phyloP scores from a whole-genome alignment of 306 rosid species.

The Geum urbanum region DNA sequence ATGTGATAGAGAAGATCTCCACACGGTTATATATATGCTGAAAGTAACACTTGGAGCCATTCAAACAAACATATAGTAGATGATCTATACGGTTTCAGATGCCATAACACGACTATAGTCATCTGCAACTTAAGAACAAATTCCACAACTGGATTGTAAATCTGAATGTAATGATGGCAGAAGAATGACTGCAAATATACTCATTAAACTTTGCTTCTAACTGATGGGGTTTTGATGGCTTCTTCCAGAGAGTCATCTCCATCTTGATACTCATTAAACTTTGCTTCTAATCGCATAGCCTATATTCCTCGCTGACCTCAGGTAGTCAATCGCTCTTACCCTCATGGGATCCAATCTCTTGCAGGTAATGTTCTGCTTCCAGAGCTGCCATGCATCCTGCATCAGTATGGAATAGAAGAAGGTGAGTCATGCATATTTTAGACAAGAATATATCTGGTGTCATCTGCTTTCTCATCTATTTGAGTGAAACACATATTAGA shows the following conservation, averaged over 20 bases:
- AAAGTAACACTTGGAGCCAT: neutral
- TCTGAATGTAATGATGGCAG: neutral
- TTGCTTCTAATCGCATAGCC: conserved; percentile 40
- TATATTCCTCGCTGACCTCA: conserved; percentile 9
- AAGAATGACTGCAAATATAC: neutral
- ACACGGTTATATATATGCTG: neutral
- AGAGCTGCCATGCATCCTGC: conserved; percentile 97
- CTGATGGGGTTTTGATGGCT: neutral
- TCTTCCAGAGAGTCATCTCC: neutral
- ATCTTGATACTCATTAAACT: conserved; percentile 21
- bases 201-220: too few relatives aligned
- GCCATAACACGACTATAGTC: neutral
- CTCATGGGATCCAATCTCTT: conserved; percentile 59
- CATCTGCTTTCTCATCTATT: neutral
- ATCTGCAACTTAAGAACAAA: neutral
- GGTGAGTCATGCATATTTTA: neutral
- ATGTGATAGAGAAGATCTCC: too few relatives aligned
- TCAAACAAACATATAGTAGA: neutral
- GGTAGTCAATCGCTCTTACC: conserved; percentile 56
- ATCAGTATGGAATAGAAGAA: neutral
- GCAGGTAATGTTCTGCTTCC: conserved; percentile 91
- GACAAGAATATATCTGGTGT: neutral
- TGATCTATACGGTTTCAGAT: neutral
- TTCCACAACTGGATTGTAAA: neutral
- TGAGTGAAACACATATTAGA: neutral